Conservation (phyloP, 805 yeast species). For the Schwanniomyces yamadae region DNA sequence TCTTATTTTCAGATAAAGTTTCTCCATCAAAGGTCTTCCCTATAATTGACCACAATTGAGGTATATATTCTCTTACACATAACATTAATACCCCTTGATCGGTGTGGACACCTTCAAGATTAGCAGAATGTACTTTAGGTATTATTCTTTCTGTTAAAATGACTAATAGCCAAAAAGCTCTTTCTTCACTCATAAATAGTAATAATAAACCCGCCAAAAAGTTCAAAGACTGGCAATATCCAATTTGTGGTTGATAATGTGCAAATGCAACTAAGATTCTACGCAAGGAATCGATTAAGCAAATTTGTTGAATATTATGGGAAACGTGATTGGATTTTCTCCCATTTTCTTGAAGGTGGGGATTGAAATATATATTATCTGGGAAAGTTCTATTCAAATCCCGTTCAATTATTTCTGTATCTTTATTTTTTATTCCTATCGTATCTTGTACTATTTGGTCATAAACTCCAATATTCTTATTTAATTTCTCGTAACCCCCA, state of each 20-base stretch:
- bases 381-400: conserved; percentile 95
- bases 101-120: conserved; percentile 89
- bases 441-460: conserved; percentile 65
- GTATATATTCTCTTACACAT: conserved; percentile 79
- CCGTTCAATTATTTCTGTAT: conserved; percentile 90
- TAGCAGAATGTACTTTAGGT: conserved; percentile 89
- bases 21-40: conserved; percentile 41
- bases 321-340: conserved; percentile 2
- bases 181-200: conserved; percentile 85
- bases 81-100: conserved; percentile 94
- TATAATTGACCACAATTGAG: conserved; percentile 67
- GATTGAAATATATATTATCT: conserved; percentile 79
- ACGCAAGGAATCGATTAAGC: conserved; percentile 69
- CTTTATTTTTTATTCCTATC: conserved; percentile 53
- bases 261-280: conserved; percentile 84
- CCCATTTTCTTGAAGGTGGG: conserved; percentile 15
- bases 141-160: conserved; percentile 80
- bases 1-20: conserved; percentile 44
- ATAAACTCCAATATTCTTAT: conserved; percentile 71
- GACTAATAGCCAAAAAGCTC: conserved; percentile 93
- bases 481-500: conserved; percentile 72
- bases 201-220: conserved; percentile 86
- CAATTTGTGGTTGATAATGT: conserved; percentile 81
- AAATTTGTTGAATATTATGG: conserved; percentile 47
- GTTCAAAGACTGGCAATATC: conserved; percentile 94